Percentiles rank a stretch among this genome's conserved stretches.
These are phyloP conservation scores for Ceratobasidium sp. DNA, from an alignment of 1,284 basidiomycete species.

Conservation along the genomic window DNA sequence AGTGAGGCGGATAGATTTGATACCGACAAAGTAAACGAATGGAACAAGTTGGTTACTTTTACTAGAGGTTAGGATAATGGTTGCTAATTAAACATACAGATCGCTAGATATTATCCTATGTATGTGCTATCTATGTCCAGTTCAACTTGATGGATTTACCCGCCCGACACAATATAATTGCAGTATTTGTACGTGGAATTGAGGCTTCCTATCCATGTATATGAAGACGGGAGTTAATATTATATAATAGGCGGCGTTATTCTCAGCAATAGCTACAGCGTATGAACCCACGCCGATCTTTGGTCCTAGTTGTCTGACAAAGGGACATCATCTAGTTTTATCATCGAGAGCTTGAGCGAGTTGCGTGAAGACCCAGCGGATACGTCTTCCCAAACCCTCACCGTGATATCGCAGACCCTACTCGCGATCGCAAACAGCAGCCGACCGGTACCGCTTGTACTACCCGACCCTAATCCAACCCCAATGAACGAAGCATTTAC, in stretches of 20 bases:
- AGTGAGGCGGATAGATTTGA: not conserved
- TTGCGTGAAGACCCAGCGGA: not conserved
- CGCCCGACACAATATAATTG: not conserved
- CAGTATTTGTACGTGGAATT: slow-evolving; percentile 7
- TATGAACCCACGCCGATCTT: not conserved
- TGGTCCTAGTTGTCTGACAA: not conserved
- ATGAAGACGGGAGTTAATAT: not conserved
- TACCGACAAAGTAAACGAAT: not conserved
- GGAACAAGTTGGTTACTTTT: not conserved
- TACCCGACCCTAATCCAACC: not conserved
- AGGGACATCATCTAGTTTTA: not conserved
- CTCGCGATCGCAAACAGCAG: not conserved
- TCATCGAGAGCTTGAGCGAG: not conserved
- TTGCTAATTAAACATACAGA: no score
- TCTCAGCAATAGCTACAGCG: slow-evolving; percentile 11
- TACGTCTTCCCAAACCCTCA: not conserved
- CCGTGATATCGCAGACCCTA: not conserved
- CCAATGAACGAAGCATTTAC: not conserved
- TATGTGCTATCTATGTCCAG: not conserved
- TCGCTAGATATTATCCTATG: slow-evolving; percentile 7
- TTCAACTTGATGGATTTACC: not conserved
- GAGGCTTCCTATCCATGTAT: not conserved
- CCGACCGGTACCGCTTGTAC: not conserved
- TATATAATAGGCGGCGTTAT: not conserved
- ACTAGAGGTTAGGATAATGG: no score